Base-by-base conservation (phyloP, 768 basidiomycete species). In the Leccinum incarnatum region DNA sequence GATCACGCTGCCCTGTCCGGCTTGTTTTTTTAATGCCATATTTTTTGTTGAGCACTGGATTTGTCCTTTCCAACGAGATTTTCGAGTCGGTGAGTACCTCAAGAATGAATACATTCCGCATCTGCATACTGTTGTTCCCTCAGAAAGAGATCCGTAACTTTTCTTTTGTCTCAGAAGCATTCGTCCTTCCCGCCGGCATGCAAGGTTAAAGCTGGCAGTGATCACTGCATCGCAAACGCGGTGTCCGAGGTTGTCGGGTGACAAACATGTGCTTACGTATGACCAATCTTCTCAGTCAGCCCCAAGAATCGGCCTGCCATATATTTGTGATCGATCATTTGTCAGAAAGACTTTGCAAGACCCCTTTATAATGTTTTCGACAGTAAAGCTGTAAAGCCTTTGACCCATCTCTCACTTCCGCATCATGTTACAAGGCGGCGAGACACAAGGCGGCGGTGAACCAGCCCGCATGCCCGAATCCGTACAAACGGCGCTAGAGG, bases 401-500 rank as follows among this genome's bases (percentile, higher is more conserved):
- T 30, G 10, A 30, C 2, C 27, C 8, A 29, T 8, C 29, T 19
- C 12, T 11, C 32, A 9, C n/a, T 3, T 14, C 27, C 59, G 5
- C 14, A 66, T 42, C 60, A 66, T 65, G 65, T 56, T 47, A 15
- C 48, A 29, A 25, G 36, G 12, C 36, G 27, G 45, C 48, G 51
- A 55, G 14, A 4, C 51, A 42, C 51, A 23, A 14, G 36, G 48
- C 12, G 11, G n/a, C 27, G 51, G 5, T 11, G 10, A 19, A 55
- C 47, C 65, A 29, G 37, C 37, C 10, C 32, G n/a, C 15, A 15
- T 45, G 14, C 9, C 58, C 4, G 1, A 27, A 21, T 56, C 60
- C 36, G 32, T 65, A 34, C 53, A 59, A 27, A 47, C 48, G 4
- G 37, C 56, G 34, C 37, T 62, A 10, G 36, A 58, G 1, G 55